These are phyloP conservation scores for Zymoseptoria ardabiliae DNA, from an alignment of 2,329 filamentous ascomycete genomes.

Conservation along the genomic window DNA sequence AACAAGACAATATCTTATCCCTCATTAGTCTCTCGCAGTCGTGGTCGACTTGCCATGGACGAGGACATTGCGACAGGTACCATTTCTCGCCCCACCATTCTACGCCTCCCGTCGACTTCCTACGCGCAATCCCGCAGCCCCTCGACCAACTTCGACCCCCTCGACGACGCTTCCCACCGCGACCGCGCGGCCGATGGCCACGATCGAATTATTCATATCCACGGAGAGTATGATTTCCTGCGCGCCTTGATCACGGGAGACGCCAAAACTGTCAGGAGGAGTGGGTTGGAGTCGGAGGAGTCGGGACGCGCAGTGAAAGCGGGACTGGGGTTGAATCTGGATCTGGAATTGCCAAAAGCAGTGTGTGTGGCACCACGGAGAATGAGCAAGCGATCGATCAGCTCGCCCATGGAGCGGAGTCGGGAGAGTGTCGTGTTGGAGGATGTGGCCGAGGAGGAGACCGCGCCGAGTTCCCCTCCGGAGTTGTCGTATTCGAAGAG, in stretches of 20 bases:
- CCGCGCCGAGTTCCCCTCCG: slow-evolving; percentile 19
- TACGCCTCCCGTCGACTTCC: not conserved
- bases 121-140: not conserved
- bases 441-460: slow-evolving; percentile 8
- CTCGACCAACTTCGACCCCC: not conserved
- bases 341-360: not conserved
- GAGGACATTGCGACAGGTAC: not conserved
- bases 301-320: not conserved
- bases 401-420: not conserved
- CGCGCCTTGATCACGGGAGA: not conserved
- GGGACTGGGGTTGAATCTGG: not conserved
- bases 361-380: not conserved
- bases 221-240: not conserved
- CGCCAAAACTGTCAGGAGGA: not conserved
- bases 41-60: not conserved
- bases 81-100: not conserved
- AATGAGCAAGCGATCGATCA: not conserved
- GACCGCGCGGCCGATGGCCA: not conserved
- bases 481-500: slow-evolving; percentile 66
- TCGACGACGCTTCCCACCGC: not conserved
- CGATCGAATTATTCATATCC: not conserved
- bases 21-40: not conserved
- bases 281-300: not conserved
- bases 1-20: not conserved
- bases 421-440: not conserved